A percentile compares a stretch with the other conserved stretches of the same genome.
phyloP scores from a whole-genome alignment of 352 stramenopile species.

The Pseudoperonospora humuli region DNA sequence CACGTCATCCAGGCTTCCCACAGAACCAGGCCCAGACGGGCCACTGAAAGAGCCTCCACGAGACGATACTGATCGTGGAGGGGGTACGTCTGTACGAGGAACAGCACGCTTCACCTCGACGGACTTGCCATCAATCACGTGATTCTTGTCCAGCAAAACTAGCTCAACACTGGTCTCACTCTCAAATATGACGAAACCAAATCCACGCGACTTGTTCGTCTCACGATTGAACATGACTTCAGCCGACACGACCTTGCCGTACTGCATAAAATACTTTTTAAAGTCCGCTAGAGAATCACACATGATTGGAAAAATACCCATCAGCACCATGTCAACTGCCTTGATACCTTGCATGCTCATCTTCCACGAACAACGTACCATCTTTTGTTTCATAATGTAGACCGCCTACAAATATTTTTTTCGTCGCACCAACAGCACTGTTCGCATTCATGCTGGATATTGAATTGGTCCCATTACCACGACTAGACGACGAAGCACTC shows the following conservation, averaged over 20 bases:
- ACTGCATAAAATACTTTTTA: slow-evolving; percentile 90
- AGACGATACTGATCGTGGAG: slow-evolving; percentile 63
- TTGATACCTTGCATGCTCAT: background rate
- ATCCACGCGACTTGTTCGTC: slow-evolving; percentile 91
- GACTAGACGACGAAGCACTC: slow-evolving; percentile 36
- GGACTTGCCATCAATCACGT: slow-evolving; percentile 90
- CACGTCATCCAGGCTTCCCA: slow-evolving; percentile 64
- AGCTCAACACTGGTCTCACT: slow-evolving; percentile 78
- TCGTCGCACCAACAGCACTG: slow-evolving; percentile 66
- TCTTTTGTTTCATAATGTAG: slow-evolving; percentile 92
- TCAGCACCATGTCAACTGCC: background rate
- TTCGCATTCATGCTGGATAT: slow-evolving; percentile 47
- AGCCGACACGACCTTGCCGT: slow-evolving; percentile 87
- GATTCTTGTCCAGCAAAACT: slow-evolving; percentile 81
- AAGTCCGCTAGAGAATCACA: slow-evolving; percentile 62
- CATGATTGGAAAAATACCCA: background rate
- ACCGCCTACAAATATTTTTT: slow-evolving; percentile 90
- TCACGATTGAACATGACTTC: slow-evolving; percentile 95
- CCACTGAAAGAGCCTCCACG: slow-evolving; percentile 72
- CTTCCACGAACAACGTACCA: slow-evolving; percentile 49
- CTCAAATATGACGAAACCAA: slow-evolving; percentile 93
- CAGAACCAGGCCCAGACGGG: slow-evolving; percentile 58
- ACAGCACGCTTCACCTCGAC: slow-evolving; percentile 85
- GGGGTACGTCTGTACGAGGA: slow-evolving; percentile 72
- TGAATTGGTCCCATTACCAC: slow-evolving; percentile 39